These are phyloP conservation scores for Parastagonospora avenae DNA, from an alignment of 2,329 filamentous ascomycete species.

Conservation along the genomic window DNA sequence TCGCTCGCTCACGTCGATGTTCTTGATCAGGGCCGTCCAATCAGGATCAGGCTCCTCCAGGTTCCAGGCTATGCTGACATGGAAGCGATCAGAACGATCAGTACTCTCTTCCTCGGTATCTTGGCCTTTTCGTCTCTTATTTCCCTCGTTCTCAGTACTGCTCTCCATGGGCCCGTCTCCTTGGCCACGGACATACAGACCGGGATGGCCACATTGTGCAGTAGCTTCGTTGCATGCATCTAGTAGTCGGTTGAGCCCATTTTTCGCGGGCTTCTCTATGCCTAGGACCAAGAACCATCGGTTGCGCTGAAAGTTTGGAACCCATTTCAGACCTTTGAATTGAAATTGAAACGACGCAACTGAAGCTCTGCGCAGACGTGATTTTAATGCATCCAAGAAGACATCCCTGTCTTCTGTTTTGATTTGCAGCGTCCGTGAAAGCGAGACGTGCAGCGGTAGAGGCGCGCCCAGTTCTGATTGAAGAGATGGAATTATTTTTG, in stretches of 20 bases:
- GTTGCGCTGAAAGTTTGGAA: constrained; percentile 67
- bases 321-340: constrained; percentile 64
- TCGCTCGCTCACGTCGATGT: constrained; percentile 25
- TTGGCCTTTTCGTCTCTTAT: constrained; percentile 19
- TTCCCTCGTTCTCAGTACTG: constrained; percentile 12
- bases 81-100: constrained; percentile 68
- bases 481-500: constrained; percentile 69
- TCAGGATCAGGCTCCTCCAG: constrained; percentile 34
- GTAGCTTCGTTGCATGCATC: constrained; percentile 69
- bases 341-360: constrained; percentile 57
- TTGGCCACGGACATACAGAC: constrained; percentile 64
- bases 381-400: constrained; percentile 67
- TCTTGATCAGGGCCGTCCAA: constrained; percentile 29
- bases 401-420: constrained; percentile 70
- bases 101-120: constrained; percentile 4
- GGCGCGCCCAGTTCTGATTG: constrained; percentile 77
- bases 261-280: constrained; percentile 49
- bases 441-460: constrained; percentile 85
- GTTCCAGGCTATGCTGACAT: constrained; percentile 88
- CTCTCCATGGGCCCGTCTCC: constrained; percentile 38
- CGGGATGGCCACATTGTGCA: constrained; percentile 66
- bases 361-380: constrained; percentile 46
- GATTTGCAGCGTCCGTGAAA: constrained; percentile 81
- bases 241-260: constrained; percentile 61
- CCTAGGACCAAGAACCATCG: constrained; percentile 85